Evolutionary conservation across 108 stramenopile species (phyloP).

Genomic region (Asterionellopsis glacialis): DNA sequence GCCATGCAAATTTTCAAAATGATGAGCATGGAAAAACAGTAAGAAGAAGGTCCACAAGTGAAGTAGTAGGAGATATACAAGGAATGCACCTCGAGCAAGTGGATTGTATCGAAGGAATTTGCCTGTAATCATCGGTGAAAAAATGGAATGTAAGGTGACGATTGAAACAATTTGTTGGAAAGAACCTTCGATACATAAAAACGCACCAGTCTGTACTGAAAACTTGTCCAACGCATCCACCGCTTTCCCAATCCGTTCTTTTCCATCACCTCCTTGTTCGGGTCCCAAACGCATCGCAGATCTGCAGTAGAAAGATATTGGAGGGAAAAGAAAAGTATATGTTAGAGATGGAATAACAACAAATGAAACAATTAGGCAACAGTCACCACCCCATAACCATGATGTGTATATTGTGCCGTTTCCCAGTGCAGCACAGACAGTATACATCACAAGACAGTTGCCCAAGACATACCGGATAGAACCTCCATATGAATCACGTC

Average conservation of each 20-base stretch:
- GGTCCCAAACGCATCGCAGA: no score
- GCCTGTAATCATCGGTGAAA: conserved; percentile 19
- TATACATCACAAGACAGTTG: conserved; percentile 14
- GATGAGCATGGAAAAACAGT: conserved; percentile 79
- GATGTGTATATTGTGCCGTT: no score
- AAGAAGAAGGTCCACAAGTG: conserved; percentile 82
- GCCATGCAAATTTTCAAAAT: conserved; percentile 43
- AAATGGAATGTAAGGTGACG: neutral
- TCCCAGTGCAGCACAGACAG: no score
- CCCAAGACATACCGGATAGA: conserved; percentile 70
- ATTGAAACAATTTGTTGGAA: neutral
- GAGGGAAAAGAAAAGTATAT: no score
- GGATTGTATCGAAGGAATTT: conserved; percentile 70
- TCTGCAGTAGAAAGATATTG: no score
- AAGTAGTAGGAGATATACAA: conserved; percentile 65
- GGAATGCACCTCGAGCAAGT: conserved; percentile 62
- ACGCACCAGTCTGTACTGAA: conserved; percentile 47
- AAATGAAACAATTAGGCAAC: no score
- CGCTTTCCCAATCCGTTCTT: conserved; percentile 54
- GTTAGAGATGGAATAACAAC: no score
- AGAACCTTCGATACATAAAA: neutral
- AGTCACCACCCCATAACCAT: no score
- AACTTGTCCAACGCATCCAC: conserved; percentile 71
- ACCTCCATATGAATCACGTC: conserved; percentile 10
- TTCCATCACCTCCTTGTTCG: conserved; percentile 50